Base-by-base conservation (phyloP, 164 flowering plant genomes). In the Litsea cubeba region DNA sequence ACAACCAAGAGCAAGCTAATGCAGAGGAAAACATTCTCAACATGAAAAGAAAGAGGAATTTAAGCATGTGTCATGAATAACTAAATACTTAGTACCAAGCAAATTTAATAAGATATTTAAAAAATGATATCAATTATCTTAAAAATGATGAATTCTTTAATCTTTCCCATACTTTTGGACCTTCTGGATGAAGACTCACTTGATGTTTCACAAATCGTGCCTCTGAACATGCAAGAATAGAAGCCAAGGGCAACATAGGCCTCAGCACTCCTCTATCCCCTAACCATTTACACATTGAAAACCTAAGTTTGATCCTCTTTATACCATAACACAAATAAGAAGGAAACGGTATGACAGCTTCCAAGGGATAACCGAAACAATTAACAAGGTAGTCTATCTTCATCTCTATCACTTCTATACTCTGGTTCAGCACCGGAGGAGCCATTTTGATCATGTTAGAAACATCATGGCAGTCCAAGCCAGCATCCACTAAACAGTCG, bases 201-300 rank as follows among this genome's bases (percentile, higher is more conserved):
- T 76, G 82, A 50, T 51, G 50, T 57, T 54, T 77, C 15, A 83
- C 30, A 72, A 89, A 91, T 22, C 30, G 5, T 17, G 74, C 72
- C 22, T 88, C 90, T 15, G 92, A 75, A 83, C 80, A 76, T 18
- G 84, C 81, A 62, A 90, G 65, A 26, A 90, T 64, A 32, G 92
- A 86, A 75, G 86, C 82, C 82, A 90, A 76, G 26, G 89, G 73
- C 69, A 82, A 68, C 40, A 5, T 60, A 17, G 85, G 82, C 8
- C 75, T 78, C 64, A 63, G 89, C 35, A 23, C 65, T 26, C 86
- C 89, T 71, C 83, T 79, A 62, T 81, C 87, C 78, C 70, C 81
- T 28, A 91, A 88, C 95, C 97, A 93, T 28, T 77, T 74, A 74
- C 88, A 87, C 89, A 89, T 86, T 20, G 85, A 77, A 64, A 78